Evolutionary conservation across 148 eudicot genomes (phyloP).

Genomic region (Silene latifolia): DNA sequence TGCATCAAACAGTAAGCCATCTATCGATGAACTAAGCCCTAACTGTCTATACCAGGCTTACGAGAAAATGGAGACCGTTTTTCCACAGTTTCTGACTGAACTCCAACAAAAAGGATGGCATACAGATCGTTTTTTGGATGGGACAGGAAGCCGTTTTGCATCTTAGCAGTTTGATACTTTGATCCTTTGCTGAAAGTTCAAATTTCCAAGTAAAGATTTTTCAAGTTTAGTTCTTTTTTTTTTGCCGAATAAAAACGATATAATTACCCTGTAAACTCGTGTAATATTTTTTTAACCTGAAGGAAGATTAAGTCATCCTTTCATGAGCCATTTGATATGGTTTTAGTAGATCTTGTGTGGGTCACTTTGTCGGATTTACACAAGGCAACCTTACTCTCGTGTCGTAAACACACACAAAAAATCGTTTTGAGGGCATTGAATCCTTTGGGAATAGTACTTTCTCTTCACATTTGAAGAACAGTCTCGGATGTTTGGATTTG

Average conservation of each 20-base stretch:
- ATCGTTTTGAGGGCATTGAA: too few species aligned
- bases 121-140: slow-evolving; percentile 96
- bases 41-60: slow-evolving; percentile 51
- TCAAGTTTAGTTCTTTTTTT: not conserved
- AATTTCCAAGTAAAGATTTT: not conserved
- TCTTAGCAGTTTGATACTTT: slow-evolving; percentile 25
- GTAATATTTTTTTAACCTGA: not conserved
- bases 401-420: too few species aligned
- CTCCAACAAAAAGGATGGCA: slow-evolving; percentile 91
- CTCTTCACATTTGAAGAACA: too few species aligned
- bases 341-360: too few species aligned
- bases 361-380: too few species aligned
- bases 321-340: not conserved
- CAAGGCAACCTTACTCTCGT: too few species aligned
- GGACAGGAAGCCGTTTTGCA: slow-evolving; percentile 76
- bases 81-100: slow-evolving; percentile 53
- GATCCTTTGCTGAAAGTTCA: not conserved
- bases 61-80: slow-evolving; percentile 69
- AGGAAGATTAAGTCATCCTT: not conserved
- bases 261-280: slow-evolving; percentile 1
- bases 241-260: too few species aligned
- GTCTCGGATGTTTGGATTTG: too few species aligned
- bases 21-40: slow-evolving; percentile 22
- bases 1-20: slow-evolving; percentile 44
- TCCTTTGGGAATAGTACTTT: too few species aligned